A percentile compares a stretch with the other conserved stretches of the same genome.
Conservation (phyloP, 2,329 filamentous ascomycete species). For the Sclerotinia sclerotiorum region DNA sequence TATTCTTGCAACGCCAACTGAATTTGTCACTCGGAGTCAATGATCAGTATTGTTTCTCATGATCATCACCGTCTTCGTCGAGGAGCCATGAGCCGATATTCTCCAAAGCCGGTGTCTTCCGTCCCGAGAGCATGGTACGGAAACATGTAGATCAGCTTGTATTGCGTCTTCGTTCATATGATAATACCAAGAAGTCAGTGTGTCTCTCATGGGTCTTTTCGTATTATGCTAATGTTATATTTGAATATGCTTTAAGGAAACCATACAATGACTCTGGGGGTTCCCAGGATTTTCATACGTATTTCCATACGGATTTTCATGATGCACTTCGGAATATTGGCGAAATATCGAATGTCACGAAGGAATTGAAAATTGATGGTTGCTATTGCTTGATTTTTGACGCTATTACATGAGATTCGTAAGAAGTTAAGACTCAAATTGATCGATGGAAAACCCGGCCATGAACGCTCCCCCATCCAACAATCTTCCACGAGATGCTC, state of each 20-base stretch:
- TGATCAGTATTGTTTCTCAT: conserved; percentile 28
- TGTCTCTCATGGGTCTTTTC: conserved; percentile 18
- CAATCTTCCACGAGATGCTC: conserved; percentile 37
- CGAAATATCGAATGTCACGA: conserved; percentile 19
- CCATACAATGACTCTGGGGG: conserved; percentile 25
- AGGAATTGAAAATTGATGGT: conserved; percentile 20
- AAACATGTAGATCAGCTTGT: conserved; percentile 25
- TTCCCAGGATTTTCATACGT: too few species aligned
- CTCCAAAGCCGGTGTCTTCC: conserved; percentile 27
- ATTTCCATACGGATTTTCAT: conserved; percentile 19
- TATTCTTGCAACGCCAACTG: conserved; percentile 23
- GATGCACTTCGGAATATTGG: background rate
- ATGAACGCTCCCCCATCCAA: conserved; percentile 29
- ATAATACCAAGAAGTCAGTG: conserved; percentile 15
- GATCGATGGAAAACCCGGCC: conserved; percentile 11
- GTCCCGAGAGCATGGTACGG: conserved; percentile 31
- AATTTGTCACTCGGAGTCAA: conserved; percentile 21
- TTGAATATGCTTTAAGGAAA: conserved; percentile 36
- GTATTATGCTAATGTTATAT: conserved; percentile 30
- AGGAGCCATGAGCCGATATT: conserved; percentile 30
- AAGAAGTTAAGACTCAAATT: conserved; percentile 42
- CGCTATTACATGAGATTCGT: background rate
- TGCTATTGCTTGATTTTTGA: background rate
- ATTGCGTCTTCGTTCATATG: conserved; percentile 21
- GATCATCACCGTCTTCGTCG: conserved; percentile 30